These are phyloP conservation scores for Calonectria fujianensis DNA, from an alignment of 2,329 filamentous ascomycete species.

Conservation along the genomic window DNA sequence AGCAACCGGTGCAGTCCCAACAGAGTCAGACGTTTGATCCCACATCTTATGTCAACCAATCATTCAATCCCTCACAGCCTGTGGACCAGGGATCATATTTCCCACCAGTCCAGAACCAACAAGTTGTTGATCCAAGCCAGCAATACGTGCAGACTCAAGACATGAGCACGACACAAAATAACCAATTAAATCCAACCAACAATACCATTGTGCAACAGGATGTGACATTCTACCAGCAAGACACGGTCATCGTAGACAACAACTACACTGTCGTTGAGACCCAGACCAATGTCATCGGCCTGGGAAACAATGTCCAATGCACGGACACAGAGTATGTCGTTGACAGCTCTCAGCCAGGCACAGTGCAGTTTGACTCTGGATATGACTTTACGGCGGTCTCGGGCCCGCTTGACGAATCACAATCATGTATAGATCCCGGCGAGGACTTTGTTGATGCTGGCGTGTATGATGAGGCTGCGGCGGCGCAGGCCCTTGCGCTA, in stretches of 20 bases:
- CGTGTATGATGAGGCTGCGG: constrained; percentile 1
- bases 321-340: not conserved
- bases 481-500: not conserved
- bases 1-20: not conserved
- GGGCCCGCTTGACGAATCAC: not conserved
- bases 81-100: not conserved
- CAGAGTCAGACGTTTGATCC: not conserved
- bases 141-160: not conserved
- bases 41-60: not conserved
- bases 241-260: not conserved
- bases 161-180: not conserved
- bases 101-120: not conserved
- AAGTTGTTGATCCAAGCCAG: not conserved
- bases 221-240: constrained; percentile 3
- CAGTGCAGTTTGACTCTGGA: constrained; percentile 4
- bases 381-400: constrained; percentile 7
- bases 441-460: constrained; percentile 2
- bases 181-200: not conserved
- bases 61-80: constrained; percentile 4
- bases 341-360: not conserved
- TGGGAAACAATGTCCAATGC: not conserved
- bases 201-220: not conserved
- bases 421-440: not conserved
- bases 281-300: not conserved
- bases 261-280: not conserved